phyloP scores from a whole-genome alignment of 2,329 filamentous ascomycete genomes.

The Chalaropsis thielavioides region DNA sequence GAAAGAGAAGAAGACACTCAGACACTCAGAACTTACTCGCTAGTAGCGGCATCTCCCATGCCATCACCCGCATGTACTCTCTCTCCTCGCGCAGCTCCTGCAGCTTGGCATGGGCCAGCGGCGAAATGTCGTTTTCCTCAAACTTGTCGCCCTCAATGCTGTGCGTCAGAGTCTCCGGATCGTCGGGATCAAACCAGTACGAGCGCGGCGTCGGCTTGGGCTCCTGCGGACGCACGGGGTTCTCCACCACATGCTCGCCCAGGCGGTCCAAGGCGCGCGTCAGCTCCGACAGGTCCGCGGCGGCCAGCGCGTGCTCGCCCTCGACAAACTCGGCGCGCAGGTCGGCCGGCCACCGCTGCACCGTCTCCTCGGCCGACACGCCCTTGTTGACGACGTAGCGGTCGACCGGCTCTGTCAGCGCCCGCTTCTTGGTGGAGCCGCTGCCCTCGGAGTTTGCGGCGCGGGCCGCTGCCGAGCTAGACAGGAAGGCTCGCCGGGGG shows the following conservation, averaged over 20 bases:
- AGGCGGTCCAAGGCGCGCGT: conserved; percentile 18
- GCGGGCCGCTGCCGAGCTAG: not conserved
- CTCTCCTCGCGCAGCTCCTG: conserved; percentile 78
- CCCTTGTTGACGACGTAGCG: conserved; percentile 13
- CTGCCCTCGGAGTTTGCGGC: not conserved
- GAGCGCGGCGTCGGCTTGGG: conserved; percentile 26
- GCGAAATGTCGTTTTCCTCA: conserved; percentile 71
- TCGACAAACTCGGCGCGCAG: conserved; percentile 13
- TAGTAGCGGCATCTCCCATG: conserved; percentile 92
- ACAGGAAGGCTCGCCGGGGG: not conserved
- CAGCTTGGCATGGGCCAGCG: conserved; percentile 70
- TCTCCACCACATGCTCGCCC: conserved; percentile 19
- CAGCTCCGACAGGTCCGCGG: conserved; percentile 13
- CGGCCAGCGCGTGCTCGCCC: conserved; percentile 10
- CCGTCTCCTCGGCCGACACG: conserved; percentile 14
- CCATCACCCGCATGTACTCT: conserved; percentile 72
- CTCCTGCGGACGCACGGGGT: conserved; percentile 12
- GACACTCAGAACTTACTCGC: conserved; percentile 48
- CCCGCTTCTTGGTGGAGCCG: conserved; percentile 13
- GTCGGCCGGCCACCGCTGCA: conserved; percentile 14
- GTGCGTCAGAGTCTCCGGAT: conserved; percentile 34
- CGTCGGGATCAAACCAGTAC: conserved; percentile 38
- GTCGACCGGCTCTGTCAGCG: conserved; percentile 11
- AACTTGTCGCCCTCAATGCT: conserved; percentile 47
- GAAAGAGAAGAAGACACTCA: no score